Conservation (phyloP, 495 filamentous ascomycete species). For the Neurospora sp. region DNA sequence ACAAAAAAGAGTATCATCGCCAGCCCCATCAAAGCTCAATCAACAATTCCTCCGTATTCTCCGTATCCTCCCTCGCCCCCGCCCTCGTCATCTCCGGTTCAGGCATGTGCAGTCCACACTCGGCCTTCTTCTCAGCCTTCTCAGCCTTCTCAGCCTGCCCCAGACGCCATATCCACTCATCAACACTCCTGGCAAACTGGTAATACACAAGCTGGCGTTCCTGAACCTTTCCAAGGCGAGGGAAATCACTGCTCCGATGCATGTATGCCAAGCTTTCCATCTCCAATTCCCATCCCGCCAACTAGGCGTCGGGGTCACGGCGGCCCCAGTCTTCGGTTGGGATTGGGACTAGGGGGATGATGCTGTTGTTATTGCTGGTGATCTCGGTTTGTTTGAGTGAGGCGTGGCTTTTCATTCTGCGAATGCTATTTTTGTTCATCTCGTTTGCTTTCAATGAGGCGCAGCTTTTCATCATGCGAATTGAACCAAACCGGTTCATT, state of each 20-base stretch:
- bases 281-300: background rate
- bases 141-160: background rate
- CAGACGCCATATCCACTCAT: background rate
- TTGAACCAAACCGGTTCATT: background rate
- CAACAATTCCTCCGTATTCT: background rate
- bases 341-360: background rate
- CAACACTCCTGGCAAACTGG: background rate
- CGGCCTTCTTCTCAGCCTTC: background rate
- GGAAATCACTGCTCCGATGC: background rate
- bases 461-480: background rate
- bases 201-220: background rate
- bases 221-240: background rate
- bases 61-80: no score
- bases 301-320: background rate
- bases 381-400: background rate
- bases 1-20: background rate
- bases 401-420: background rate
- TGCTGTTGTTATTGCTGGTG: background rate
- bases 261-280: background rate
- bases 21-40: background rate
- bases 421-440: background rate
- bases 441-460: background rate
- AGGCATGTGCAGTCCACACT: background rate
- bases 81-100: no score
- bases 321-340: background rate